These are phyloP conservation scores for Barnettozyma sucrosica DNA, from an alignment of 805 yeast species.

Conservation along the genomic window DNA sequence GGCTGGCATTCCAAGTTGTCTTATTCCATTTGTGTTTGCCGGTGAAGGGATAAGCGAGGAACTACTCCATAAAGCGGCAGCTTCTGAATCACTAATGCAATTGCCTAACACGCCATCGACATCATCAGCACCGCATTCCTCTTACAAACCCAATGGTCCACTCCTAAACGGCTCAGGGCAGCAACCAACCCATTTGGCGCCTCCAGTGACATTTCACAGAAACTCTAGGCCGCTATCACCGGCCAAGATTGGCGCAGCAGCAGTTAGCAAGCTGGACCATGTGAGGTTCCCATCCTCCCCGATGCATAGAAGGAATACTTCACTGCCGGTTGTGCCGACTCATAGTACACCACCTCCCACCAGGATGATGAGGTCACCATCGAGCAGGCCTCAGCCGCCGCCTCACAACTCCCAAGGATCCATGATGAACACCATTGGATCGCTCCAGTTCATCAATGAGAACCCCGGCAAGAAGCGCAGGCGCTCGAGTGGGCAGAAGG, in stretches of 20 bases:
- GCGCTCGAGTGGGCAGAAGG: conserved; percentile 17
- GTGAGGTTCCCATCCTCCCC: conserved; percentile 23
- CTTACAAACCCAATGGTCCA: background rate
- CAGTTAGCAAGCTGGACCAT: conserved; percentile 46
- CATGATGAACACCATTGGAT: conserved; percentile 25
- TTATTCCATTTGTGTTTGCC: conserved; percentile 57
- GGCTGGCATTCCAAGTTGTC: conserved; percentile 56
- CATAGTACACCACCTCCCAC: conserved; percentile 4
- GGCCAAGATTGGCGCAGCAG: conserved; percentile 67
- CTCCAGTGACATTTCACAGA: conserved; percentile 12
- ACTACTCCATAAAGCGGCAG: background rate
- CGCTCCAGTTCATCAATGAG: conserved; percentile 26
- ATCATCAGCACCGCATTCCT: background rate
- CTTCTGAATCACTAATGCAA: background rate
- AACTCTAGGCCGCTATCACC: conserved; percentile 49
- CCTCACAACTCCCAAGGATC: conserved; percentile 22
- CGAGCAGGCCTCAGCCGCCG: background rate
- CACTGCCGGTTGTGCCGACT: conserved; percentile 29
- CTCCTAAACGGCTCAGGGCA: background rate
- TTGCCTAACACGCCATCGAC: conserved; percentile 2
- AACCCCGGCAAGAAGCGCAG: conserved; percentile 25
- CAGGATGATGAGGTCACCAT: background rate
- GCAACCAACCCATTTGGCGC: conserved; percentile 15
- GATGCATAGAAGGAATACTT: conserved; percentile 33
- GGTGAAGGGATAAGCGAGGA: conserved; percentile 26